These are phyloP conservation scores for Aspergillus panamensis DNA, from an alignment of 495 filamentous ascomycete genomes.

Conservation along the genomic window DNA sequence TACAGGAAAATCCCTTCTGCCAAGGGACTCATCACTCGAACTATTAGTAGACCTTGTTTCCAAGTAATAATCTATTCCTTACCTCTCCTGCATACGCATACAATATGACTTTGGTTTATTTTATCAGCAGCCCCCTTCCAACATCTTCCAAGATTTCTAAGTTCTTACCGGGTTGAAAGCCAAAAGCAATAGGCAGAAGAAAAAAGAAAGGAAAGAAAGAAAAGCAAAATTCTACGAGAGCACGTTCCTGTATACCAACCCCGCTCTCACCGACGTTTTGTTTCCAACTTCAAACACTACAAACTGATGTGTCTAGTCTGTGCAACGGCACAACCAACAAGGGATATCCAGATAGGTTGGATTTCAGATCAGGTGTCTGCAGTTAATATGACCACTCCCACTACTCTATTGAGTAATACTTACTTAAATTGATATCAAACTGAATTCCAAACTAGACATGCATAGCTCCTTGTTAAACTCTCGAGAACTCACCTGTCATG, in stretches of 20 bases:
- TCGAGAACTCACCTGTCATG: constrained; percentile 1
- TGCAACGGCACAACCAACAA: constrained; percentile 5
- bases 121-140: no score
- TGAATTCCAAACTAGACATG: neutral
- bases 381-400: neutral
- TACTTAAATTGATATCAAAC: no score
- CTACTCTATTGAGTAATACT: neutral
- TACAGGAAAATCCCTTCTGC: no score
- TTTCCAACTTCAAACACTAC: constrained; percentile 11
- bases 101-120: neutral
- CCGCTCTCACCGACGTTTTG: constrained; percentile 11
- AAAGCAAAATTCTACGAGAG: constrained; percentile 9
- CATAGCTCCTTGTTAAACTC: neutral
- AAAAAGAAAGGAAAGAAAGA: no score
- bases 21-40: no score
- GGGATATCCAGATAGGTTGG: neutral
- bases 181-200: no score
- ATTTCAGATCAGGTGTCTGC: neutral
- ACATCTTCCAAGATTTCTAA: no score
- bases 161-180: no score
- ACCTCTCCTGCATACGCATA: neutral
- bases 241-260: neutral
- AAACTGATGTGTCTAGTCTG: constrained; percentile 9
- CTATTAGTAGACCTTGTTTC: neutral
- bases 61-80: constrained; percentile 11